phyloP scores from a whole-genome alignment of 495 filamentous ascomycete genomes.

The Talaromyces borbonicus region DNA sequence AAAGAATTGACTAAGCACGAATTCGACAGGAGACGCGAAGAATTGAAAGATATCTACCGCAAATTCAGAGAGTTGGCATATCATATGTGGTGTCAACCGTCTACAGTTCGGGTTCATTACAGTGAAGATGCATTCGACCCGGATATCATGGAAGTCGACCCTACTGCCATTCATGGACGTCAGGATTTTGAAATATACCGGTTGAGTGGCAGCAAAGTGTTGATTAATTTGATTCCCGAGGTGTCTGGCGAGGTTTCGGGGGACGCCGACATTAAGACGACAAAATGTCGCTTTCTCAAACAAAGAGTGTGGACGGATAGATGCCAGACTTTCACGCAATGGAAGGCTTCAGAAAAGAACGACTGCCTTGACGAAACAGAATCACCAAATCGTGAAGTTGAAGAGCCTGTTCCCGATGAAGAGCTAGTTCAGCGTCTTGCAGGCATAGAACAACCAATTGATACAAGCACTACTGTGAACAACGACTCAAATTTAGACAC shows the following conservation, averaged over 20 bases:
- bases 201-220: background rate
- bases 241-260: background rate
- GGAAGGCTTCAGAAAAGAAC: background rate
- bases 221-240: background rate
- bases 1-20: background rate
- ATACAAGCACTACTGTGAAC: no score
- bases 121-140: background rate
- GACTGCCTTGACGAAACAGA: background rate
- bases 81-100: conserved; percentile 1
- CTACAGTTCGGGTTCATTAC: background rate
- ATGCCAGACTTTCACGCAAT: background rate
- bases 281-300: background rate
- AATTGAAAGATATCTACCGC: background rate
- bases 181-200: background rate
- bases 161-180: background rate
- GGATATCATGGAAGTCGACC: background rate
- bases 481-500: no score
- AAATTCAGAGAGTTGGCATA: background rate
- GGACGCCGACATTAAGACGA: background rate
- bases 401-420: background rate
- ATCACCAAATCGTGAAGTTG: background rate
- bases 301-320: background rate
- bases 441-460: no score
- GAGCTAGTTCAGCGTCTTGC: background rate
- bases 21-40: background rate